phyloP scores from a whole-genome alignment of 2,329 filamentous ascomycete genomes.

The Fusarium veterinarium region DNA sequence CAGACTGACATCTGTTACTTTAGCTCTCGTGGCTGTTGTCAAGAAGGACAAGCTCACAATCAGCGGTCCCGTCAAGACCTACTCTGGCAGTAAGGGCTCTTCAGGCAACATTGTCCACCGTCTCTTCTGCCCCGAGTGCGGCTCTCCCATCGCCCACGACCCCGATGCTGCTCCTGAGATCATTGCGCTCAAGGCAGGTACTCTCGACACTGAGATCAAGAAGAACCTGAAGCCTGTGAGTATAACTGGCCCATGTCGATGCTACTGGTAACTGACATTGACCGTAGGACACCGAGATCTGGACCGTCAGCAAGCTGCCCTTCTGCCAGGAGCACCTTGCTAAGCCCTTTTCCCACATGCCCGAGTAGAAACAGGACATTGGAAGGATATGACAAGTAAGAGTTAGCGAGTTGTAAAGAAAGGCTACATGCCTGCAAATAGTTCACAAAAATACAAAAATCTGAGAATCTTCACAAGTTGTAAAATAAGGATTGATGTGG shows the following conservation, averaged over 20 bases:
- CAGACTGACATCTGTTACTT: slow-evolving; percentile 9
- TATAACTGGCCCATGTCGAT: slow-evolving; percentile 11
- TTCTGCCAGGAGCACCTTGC: slow-evolving; percentile 75
- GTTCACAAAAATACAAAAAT: neutral
- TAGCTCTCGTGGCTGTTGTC: slow-evolving; percentile 74
- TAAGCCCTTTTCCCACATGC: slow-evolving; percentile 73
- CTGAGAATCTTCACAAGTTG: neutral
- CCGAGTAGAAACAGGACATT: slow-evolving; percentile 55
- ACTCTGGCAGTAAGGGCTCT: slow-evolving; percentile 63
- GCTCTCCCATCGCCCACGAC: slow-evolving; percentile 76
- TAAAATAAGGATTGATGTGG: neutral
- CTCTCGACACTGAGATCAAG: slow-evolving; percentile 72
- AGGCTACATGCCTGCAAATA: neutral
- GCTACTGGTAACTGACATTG: slow-evolving; percentile 17
- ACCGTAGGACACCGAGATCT: slow-evolving; percentile 73
- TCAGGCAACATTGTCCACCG: slow-evolving; percentile 74
- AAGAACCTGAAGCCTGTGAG: slow-evolving; percentile 73
- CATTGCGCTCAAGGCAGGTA: slow-evolving; percentile 76
- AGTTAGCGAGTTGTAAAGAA: slow-evolving; percentile 1
- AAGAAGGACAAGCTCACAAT: slow-evolving; percentile 73
- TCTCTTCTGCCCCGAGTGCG: slow-evolving; percentile 76
- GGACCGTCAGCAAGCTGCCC: slow-evolving; percentile 75
- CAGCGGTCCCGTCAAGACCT: slow-evolving; percentile 74
- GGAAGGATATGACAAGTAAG: slow-evolving; percentile 11
- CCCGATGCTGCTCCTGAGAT: slow-evolving; percentile 76